Base-by-base conservation (phyloP, 192 early-diverging fungal genomes). In the Kickxella alabastrina region DNA sequence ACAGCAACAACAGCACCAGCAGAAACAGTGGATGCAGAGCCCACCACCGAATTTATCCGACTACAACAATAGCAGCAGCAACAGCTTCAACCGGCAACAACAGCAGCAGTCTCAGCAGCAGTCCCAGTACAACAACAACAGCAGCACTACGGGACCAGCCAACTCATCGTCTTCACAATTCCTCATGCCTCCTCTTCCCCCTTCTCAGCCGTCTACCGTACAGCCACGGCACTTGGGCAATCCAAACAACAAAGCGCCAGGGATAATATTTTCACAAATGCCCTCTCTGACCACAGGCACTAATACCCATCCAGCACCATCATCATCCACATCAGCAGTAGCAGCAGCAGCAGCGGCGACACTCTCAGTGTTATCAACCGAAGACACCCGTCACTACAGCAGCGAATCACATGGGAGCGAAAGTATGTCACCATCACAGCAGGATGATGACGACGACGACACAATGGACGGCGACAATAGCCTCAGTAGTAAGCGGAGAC, bases 211-310 rank as follows among this genome's bases (percentile, higher is more conserved):
- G n/a, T n/a, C n/a, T n/a, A n/a, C n/a, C n/a, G n/a, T n/a, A n/a
- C n/a, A n/a, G n/a, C n/a, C n/a, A n/a, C n/a, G n/a, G n/a, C n/a
- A n/a, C n/a, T n/a, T n/a, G n/a, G n/a, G n/a, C n/a, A n/a, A n/a
- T n/a, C n/a, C n/a, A n/a, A n/a, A n/a, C n/a, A n/a, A n/a, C n/a
- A n/a, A n/a, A n/a, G n/a, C 51, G 4, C 53, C 57, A 0, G 65
- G 53, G 0, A 25, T 52, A 6, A 58, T 73, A 31, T 73, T 73
- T 28, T 47, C 70, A 38, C 70, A 65, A 29, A 73, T 73, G 59
- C 70, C 70, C 14, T 53, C 62, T 14, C 35, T 72, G 18, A 35
- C 40, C 43, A 28, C n/a, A n/a, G n/a, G 14, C 43, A 45, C 12
- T 15, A 36, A 36, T 15, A 36, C 13, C 12, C 43, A 7, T 14